Conservation (phyloP, 2,329 filamentous ascomycete species). For the Aspergillus brasiliensis region DNA sequence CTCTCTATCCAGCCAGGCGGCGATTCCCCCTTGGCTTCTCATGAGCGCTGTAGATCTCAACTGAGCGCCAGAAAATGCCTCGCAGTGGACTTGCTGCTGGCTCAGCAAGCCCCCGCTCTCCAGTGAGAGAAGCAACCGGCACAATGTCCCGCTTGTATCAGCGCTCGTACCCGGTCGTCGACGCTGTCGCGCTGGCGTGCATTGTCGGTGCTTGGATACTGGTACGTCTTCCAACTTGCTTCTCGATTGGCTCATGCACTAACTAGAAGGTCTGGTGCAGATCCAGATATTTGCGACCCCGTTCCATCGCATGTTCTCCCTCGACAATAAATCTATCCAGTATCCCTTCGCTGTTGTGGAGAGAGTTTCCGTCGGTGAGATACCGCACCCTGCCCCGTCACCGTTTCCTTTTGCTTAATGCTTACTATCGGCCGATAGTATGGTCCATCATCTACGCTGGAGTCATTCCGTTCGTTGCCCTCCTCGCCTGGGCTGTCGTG, state of each 20-base stretch:
- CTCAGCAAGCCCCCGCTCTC: conserved; percentile 25
- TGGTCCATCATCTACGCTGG: conserved; percentile 81
- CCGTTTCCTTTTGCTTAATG: not conserved
- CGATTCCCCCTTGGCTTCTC: not conserved
- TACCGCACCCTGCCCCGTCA: conserved; percentile 16
- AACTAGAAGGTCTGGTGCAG: conserved; percentile 38
- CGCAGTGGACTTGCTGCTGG: conserved; percentile 29
- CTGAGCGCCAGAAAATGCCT: conserved; percentile 27
- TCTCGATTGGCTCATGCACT: not conserved
- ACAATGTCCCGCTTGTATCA: conserved; percentile 56
- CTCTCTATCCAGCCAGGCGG: not conserved
- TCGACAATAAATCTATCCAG: conserved; percentile 80
- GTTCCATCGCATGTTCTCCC: conserved; percentile 91
- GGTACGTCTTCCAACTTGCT: conserved; percentile 22
- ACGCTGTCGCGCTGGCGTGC: conserved; percentile 77
- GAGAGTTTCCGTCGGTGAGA: conserved; percentile 74
- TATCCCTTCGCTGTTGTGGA: conserved; percentile 85
- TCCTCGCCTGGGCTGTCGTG: conserved; percentile 67
- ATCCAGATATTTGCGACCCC: conserved; percentile 72
- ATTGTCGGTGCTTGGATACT: conserved; percentile 65
- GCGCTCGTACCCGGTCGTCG: conserved; percentile 81
- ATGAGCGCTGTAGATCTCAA: conserved; percentile 12
- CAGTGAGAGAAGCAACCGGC: conserved; percentile 45
- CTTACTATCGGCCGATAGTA: conserved; percentile 26
- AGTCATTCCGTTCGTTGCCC: conserved; percentile 66